These are phyloP conservation scores for Penicillium dipodomyicola DNA, from an alignment of 495 filamentous ascomycete genomes.

Conservation along the genomic window DNA sequence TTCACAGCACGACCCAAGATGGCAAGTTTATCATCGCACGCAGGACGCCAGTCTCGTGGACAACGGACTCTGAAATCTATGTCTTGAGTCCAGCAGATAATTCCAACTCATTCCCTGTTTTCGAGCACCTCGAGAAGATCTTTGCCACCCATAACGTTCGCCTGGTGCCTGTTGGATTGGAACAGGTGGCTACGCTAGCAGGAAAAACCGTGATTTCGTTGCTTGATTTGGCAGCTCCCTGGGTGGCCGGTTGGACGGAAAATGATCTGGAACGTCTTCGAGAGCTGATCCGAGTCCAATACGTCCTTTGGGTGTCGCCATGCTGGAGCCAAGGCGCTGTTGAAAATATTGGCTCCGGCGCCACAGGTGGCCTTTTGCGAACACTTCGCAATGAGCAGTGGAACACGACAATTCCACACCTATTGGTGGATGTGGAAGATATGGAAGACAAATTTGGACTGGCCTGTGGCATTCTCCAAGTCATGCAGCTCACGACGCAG, in stretches of 20 bases:
- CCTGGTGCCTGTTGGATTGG: slow-evolving; percentile 16
- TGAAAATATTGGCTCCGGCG: slow-evolving; percentile 17
- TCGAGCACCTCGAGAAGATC: slow-evolving; percentile 16
- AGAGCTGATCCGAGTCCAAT: slow-evolving; percentile 17
- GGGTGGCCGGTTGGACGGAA: slow-evolving; percentile 17
- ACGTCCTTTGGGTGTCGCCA: slow-evolving; percentile 29
- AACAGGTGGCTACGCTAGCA: slow-evolving; percentile 12
- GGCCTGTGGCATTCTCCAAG: slow-evolving; percentile 18
- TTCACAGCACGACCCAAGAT: slow-evolving; percentile 15
- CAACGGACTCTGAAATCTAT: slow-evolving; percentile 19
- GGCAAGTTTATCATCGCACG: slow-evolving; percentile 16
- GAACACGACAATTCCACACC: slow-evolving; percentile 18
- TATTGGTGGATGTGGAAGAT: slow-evolving; percentile 14
- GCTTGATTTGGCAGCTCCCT: slow-evolving; percentile 21
- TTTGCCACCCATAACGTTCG: slow-evolving; percentile 17
- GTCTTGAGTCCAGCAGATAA: slow-evolving; percentile 11
- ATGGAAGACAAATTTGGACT: slow-evolving; percentile 10
- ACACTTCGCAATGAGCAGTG: slow-evolving; percentile 27
- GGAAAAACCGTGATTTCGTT: slow-evolving; percentile 26
- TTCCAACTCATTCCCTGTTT: slow-evolving; percentile 9
- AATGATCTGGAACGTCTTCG: slow-evolving; percentile 18
- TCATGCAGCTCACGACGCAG: slow-evolving; percentile 21
- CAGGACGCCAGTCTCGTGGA: slow-evolving; percentile 13
- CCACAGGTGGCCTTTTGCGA: slow-evolving; percentile 23
- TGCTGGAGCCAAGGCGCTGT: slow-evolving; percentile 10